These are phyloP conservation scores for Claviceps capensis DNA, from an alignment of 2,329 filamentous ascomycete species.

Conservation along the genomic window DNA sequence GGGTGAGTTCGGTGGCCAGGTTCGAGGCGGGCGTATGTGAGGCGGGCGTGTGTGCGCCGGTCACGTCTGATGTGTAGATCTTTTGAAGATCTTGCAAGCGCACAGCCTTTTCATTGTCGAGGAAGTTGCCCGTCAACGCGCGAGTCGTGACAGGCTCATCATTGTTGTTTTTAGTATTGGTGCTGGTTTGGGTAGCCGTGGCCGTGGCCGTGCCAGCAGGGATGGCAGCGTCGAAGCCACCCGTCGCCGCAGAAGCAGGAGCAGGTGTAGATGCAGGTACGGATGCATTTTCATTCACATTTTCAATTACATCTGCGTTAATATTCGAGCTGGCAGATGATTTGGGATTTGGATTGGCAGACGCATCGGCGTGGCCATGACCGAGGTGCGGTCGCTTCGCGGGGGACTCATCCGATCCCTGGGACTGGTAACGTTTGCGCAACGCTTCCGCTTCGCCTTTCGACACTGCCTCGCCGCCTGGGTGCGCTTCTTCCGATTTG, in stretches of 20 bases:
- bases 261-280: conserved; percentile 9
- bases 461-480: conserved; percentile 22
- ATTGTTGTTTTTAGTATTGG: background rate
- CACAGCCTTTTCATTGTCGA: conserved; percentile 33
- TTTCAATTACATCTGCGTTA: conserved; percentile 16
- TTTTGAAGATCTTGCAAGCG: background rate
- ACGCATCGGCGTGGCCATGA: conserved; percentile 47
- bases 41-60: conserved; percentile 14
- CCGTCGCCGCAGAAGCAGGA: conserved; percentile 19
- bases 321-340: background rate
- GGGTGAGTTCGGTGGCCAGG: conserved; percentile 21
- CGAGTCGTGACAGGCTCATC: background rate
- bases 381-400: conserved; percentile 45
- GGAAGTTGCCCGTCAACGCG: background rate
- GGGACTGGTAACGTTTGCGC: conserved; percentile 36
- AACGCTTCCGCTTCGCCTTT: conserved; percentile 27
- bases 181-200: background rate
- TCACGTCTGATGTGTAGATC: background rate
- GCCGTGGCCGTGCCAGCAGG: background rate
- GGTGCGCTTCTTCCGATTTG: conserved; percentile 24
- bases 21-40: conserved; percentile 31
- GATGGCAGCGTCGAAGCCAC: background rate
- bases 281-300: conserved; percentile 18
- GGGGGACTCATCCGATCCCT: conserved; percentile 39
- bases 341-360: conserved; percentile 13